Evolutionary conservation across 805 yeast species (phyloP).

Genomic region (Clavispora vitiphila): DNA sequence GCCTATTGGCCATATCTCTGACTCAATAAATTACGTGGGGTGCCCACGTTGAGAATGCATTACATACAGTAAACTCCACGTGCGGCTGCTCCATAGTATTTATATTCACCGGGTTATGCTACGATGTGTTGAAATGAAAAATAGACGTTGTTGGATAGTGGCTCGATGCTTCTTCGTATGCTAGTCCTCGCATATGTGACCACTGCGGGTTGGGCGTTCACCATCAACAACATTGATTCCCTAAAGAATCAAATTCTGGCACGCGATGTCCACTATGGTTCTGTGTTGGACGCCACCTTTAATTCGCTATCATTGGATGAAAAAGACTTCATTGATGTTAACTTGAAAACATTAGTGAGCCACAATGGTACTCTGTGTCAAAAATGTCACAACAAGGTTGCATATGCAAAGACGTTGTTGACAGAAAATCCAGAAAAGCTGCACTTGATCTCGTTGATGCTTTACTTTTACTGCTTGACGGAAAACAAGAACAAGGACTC

Average conservation of each 20-base stretch:
- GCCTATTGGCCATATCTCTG: too few relatives aligned
- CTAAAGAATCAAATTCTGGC: slow-evolving; percentile 18
- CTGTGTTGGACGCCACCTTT: slow-evolving; percentile 22
- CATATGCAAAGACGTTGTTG: slow-evolving; percentile 24
- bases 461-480: slow-evolving; percentile 31
- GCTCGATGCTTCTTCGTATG: background rate
- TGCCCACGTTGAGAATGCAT: background rate
- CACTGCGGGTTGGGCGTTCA: slow-evolving; percentile 11
- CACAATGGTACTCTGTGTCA: slow-evolving; percentile 32
- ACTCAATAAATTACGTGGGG: too few relatives aligned
- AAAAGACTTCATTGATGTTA: slow-evolving; percentile 24
- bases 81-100: background rate
- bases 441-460: slow-evolving; percentile 31
- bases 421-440: slow-evolving; percentile 26
- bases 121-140: background rate
- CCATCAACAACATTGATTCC: slow-evolving; percentile 23
- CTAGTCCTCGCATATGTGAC: slow-evolving; percentile 10
- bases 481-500: slow-evolving; percentile 24
- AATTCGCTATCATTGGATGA: slow-evolving; percentile 20
- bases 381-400: slow-evolving; percentile 31
- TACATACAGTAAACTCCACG: background rate
- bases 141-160: background rate
- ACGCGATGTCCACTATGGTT: slow-evolving; percentile 9
- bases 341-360: slow-evolving; percentile 23
- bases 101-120: background rate